These are phyloP conservation scores for Chrysoporthe cubensis DNA, from an alignment of 2,329 filamentous ascomycete genomes.

Conservation along the genomic window DNA sequence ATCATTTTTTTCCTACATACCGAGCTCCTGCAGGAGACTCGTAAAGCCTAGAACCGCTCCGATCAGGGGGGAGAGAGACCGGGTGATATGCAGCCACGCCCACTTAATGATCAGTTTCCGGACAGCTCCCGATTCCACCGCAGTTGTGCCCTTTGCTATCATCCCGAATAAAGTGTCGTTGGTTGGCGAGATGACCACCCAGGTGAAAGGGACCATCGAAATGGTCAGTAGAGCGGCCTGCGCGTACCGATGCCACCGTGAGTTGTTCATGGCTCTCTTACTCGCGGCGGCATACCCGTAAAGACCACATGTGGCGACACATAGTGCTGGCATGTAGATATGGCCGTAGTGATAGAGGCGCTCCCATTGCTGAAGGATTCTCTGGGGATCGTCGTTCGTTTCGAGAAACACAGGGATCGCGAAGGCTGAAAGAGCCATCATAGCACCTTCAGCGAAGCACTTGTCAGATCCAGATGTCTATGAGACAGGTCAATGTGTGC, in stretches of 20 bases:
- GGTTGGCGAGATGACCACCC: slow-evolving; percentile 40
- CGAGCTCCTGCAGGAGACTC: neutral
- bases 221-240: slow-evolving; percentile 26
- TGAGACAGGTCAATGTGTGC: neutral
- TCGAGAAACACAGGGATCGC: slow-evolving; percentile 39
- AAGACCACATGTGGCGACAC: slow-evolving; percentile 34
- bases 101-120: slow-evolving; percentile 35
- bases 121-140: neutral
- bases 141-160: neutral
- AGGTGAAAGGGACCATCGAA: slow-evolving; percentile 43
- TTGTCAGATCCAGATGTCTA: neutral
- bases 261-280: slow-evolving; percentile 29
- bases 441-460: slow-evolving; percentile 7
- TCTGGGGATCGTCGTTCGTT: slow-evolving; percentile 33
- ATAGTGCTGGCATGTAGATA: slow-evolving; percentile 35
- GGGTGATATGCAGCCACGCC: slow-evolving; percentile 35
- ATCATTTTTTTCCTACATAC: neutral
- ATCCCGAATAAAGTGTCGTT: slow-evolving; percentile 34
- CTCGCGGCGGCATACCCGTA: slow-evolving; percentile 35
- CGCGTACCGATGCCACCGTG: slow-evolving; percentile 23
- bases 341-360: slow-evolving; percentile 41
- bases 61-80: slow-evolving; percentile 32
- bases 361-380: slow-evolving; percentile 39
- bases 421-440: slow-evolving; percentile 33
- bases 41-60: slow-evolving; percentile 28